Evolutionary conservation across 2,329 filamentous ascomycete species (phyloP), one percentile per base, ranked within the genome.

Genomic region (Microdochium nivale): DNA sequence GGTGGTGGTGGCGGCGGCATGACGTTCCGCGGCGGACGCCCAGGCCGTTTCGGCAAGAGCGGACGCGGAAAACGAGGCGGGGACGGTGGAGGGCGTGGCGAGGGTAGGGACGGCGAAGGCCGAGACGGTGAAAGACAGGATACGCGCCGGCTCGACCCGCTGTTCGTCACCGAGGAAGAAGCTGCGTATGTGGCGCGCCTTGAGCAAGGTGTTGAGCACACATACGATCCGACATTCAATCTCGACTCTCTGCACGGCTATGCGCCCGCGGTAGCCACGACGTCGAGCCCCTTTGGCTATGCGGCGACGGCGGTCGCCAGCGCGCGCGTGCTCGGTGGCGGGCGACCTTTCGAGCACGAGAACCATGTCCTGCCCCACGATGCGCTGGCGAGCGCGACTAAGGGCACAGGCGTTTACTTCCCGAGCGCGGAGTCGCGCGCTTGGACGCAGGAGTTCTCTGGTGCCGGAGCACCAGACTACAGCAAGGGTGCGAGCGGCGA

Each of bases 311-410:
- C 62, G 9, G 46, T 72, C 48, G 66, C 67, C 16, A 62, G 64
- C 55, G 68, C 72, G 61, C 65, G 70, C 16, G 55, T 73, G 43
- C 59, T 74, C 47, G 69, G 65, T 11, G 66, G 70, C 51, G 71
- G 67, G 4, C 52, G 58, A 46, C 50, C 64, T 0, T 72, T 65
- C 61, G 59, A 65, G 51, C 55, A 59, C 13, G 33, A 57, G 30
- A 51, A 62, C 49, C 52, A 49, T 10, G 44, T 53, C 13, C 32
- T 56, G 25, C 49, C 61, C 14, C 50, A 55, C 27, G 64, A 64
- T 10, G 59, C 64, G 33, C 53, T 58, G 53, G 49, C 52, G 27
- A 58, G 54, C 52, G 60, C 57, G 46, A 50, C 49, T 14, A 49
- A 62, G 32, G 61, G 60, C 53, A 56, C 57, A 52, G 70, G 69